phyloP scores from a whole-genome alignment of 345 rosid species.

The Citrus medica region DNA sequence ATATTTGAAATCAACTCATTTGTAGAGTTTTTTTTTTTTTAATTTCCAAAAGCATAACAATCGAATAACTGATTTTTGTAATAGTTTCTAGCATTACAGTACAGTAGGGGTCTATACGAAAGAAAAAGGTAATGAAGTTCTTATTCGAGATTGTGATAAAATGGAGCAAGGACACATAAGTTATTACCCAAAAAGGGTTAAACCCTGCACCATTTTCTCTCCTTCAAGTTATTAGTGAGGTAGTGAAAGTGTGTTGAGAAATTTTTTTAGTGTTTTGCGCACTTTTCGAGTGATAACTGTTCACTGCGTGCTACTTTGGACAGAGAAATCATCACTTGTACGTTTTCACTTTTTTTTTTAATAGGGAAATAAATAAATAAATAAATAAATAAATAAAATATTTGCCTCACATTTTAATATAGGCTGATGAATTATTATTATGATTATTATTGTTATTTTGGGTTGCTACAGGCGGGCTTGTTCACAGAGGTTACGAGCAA shows the following conservation, averaged over 20 bases:
- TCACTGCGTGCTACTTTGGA: conserved; percentile 16
- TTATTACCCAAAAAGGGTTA: not conserved
- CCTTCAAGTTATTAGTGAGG: not conserved
- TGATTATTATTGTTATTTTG: no score
- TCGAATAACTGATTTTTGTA: not conserved
- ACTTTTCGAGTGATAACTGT: conserved; percentile 10
- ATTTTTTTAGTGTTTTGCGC: not conserved
- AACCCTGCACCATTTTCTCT: not conserved
- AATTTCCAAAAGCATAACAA: no score
- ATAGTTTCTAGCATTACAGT: not conserved
- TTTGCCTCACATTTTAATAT: not conserved
- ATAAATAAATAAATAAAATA: not conserved
- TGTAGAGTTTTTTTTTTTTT: no score
- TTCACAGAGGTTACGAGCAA: not conserved
- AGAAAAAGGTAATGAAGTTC: not conserved
- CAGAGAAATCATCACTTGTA: conserved; percentile 17
- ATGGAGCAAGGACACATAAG: not conserved
- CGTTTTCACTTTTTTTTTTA: conserved; percentile 4
- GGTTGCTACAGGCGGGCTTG: not conserved
- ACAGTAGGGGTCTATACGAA: not conserved
- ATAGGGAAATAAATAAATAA: not conserved
- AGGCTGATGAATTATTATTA: not conserved
- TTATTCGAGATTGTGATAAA: not conserved
- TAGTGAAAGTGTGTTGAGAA: not conserved
- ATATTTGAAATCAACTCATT: no score